Evolutionary conservation across 2,329 filamentous ascomycete genomes (phyloP), one percentile per base, ranked within the genome.

Genomic region (Stylonectria norvegica): DNA sequence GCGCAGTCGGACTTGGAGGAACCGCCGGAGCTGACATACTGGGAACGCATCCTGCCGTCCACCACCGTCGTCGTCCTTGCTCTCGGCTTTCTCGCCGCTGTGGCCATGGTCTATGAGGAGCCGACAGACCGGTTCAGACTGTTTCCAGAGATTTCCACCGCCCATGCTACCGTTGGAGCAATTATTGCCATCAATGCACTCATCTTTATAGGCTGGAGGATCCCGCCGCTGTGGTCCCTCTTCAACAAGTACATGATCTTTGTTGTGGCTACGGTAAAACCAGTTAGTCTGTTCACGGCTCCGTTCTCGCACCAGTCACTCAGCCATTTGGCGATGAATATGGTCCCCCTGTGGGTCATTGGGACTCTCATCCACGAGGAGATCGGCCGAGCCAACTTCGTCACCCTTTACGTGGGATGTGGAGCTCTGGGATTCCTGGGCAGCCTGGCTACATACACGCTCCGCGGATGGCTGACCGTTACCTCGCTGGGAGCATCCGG

Each of bases 241-340:
- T 64, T 89, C 50, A 90, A 88, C 64, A 77, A 71, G 47, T 84
- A 84, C 66, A 81, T 87, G 64, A 68, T 85, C 28, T 61, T 83
- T 23, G 68, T 81, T 7, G 73, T 83, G 5, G 83, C 79, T 5
- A 80, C 80, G 36, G 84, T 86, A 7, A 74, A 74, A 47, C 74
- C 84, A 4, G 42, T 79, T 15, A 75, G 76, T 47, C 62, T 86
- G 46, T 55, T 91, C 19, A 78, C 79, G 22, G 78, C 79, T 50
- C 67, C 78, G 35, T 86, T 89, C 66, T 85, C 81, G 15, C 87
- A 93, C 66, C 77, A 85, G 38, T 66, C 63, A 3, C 49, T 81
- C 14, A 55, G 62, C 33, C 87, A 93, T 61, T 60, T 86, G 25
- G 44, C 71, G 17, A 58, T 71, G 29, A 91, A 91, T 64, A 81